A percentile compares a stretch with the other conserved stretches of the same genome.
Evolutionary conservation across 768 basidiomycete species (phyloP).

Genomic region (Tulasnella sp.): DNA sequence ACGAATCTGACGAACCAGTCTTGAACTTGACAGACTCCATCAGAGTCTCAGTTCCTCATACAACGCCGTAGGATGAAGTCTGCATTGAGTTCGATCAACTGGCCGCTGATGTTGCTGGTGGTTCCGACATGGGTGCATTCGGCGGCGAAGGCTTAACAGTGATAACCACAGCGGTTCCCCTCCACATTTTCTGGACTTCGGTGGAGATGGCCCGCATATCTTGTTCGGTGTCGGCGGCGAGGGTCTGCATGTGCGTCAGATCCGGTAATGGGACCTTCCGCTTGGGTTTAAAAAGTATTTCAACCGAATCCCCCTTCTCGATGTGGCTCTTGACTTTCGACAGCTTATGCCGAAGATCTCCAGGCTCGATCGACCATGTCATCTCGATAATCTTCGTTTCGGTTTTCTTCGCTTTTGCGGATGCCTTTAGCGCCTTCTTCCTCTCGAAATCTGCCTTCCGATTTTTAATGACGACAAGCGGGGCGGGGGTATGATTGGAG

Average conservation of each 20-base stretch:
- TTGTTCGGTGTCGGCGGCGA: neutral
- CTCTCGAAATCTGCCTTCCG: constrained; percentile 29
- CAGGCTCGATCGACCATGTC: constrained; percentile 49
- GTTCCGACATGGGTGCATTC: neutral
- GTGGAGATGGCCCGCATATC: neutral
- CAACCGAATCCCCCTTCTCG: constrained; percentile 46
- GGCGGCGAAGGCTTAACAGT: neutral
- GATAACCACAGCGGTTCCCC: neutral
- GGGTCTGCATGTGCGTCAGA: neutral
- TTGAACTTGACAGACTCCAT: no score
- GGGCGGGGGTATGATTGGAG: constrained; percentile 43
- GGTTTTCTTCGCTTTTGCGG: constrained; percentile 19
- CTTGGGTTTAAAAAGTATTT: constrained; percentile 46
- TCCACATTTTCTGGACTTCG: neutral
- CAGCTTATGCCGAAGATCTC: constrained; percentile 57
- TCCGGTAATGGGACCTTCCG: constrained; percentile 27
- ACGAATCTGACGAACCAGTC: no score
- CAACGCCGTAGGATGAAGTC: no score
- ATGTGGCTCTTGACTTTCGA: constrained; percentile 45
- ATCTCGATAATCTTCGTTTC: constrained; percentile 58
- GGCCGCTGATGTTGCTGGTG: neutral
- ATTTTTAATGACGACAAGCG: constrained; percentile 35
- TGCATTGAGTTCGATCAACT: neutral
- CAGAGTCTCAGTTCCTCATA: no score
- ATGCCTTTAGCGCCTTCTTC: constrained; percentile 22